These are phyloP conservation scores for Wallacemonas rigidus DNA, from an alignment of 208 protist species.

Conservation along the genomic window DNA sequence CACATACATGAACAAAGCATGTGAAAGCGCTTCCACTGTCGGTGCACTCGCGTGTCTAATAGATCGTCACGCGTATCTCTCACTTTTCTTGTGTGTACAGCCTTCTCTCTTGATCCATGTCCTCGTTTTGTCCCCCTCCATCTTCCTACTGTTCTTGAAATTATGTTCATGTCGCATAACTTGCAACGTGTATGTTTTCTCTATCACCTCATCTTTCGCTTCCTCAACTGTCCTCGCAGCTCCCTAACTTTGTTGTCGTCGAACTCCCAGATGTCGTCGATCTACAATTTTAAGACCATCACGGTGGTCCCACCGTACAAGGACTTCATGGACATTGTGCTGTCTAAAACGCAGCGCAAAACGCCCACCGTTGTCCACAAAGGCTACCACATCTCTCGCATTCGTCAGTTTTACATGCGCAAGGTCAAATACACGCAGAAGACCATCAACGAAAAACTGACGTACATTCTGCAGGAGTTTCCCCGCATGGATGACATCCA, in stretches of 20 bases:
- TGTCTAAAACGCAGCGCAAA: conserved; percentile 99
- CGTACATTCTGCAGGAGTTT: conserved; percentile 96
- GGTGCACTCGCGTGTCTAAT: no score
- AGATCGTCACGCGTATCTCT: no score
- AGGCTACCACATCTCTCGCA: conserved; percentile 98
- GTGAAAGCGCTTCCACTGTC: no score
- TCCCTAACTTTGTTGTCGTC: not conserved
- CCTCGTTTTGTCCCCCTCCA: no score
- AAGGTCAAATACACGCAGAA: conserved; percentile 99
- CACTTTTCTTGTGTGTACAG: no score
- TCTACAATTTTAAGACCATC: conserved; percentile 99
- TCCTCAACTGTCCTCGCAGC: not conserved
- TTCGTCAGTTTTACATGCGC: conserved; percentile 99
- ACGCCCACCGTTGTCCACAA: conserved; percentile 99
- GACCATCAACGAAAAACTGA: conserved; percentile 98
- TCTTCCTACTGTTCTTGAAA: no score
- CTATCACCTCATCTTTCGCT: no score
- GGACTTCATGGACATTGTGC: conserved; percentile 99
- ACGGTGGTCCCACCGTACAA: conserved; percentile 96
- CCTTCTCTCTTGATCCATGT: no score
- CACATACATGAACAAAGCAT: no score
- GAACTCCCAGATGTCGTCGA: conserved; percentile 56
- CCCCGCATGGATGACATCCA: conserved; percentile 99
- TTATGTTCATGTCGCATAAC: no score
- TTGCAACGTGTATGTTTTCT: no score